Conservation (phyloP, 257 asterid species). For the Rhazya stricta region DNA sequence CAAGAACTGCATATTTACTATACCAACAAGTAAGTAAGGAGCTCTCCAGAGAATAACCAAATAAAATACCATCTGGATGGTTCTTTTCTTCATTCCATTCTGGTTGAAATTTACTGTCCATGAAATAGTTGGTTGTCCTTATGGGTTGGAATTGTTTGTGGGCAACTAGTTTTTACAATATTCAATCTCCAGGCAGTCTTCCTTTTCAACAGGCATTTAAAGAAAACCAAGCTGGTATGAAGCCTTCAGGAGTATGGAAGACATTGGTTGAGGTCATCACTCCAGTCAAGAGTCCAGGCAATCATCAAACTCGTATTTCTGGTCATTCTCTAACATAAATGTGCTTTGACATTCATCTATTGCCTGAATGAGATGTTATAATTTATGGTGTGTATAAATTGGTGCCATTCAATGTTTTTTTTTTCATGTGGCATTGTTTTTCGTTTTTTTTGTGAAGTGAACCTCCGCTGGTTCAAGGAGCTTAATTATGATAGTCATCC, state of each 20-base stretch:
- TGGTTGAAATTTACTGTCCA: not conserved
- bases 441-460: not conserved
- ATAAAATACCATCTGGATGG: not conserved
- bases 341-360: not conserved
- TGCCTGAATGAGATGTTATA: not conserved
- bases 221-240: conserved; percentile 47
- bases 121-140: not conserved
- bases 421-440: not conserved
- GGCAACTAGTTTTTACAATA: not conserved
- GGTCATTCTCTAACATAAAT: not conserved
- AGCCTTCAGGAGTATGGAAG: conserved; percentile 76
- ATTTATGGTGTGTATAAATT: not conserved
- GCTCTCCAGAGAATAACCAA: not conserved
- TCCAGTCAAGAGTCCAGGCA: conserved; percentile 41
- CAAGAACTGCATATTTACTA: not conserved
- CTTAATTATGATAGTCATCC: not conserved
- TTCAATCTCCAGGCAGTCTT: conserved; percentile 2
- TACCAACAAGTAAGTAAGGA: not conserved
- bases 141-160: not conserved
- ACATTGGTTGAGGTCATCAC: conserved; percentile 59
- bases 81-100: not conserved
- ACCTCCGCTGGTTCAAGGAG: not conserved
- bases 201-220: conserved; percentile 53
- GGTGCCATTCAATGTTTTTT: not conserved
- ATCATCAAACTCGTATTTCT: conserved; percentile 43